Evolutionary conservation across 2,329 filamentous ascomycete genomes (phyloP), one percentile per base, ranked within the genome.

Genomic region (Phoma sp.): DNA sequence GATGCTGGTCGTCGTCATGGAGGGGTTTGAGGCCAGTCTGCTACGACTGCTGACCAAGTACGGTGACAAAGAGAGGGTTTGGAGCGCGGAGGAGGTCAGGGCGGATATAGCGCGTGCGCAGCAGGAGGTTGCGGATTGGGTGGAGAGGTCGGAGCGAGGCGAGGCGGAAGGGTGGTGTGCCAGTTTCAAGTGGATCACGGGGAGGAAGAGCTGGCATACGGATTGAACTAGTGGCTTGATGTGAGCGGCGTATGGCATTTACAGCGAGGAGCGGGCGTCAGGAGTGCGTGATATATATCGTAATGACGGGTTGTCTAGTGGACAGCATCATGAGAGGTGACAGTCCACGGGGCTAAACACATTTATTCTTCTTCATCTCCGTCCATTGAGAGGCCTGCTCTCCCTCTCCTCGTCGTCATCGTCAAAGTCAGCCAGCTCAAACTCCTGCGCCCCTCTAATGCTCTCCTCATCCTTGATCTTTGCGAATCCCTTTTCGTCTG

Each of bases 381-480:
- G 53, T 13, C 46, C 61, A 37, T 65, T 70, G 57, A 72, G 48
- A 25, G 61, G 60, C 38, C 61, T 50, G 27, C 22, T 59, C 51
- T 70, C 67, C 31, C 35, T 57, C 48, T 69, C 67, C 4, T 63
- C 69, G 33, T 68, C 66, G 1, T 61, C 62, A n/a, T 69, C 69
- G 25, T 68, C 67, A 32, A 70, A 57, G 3, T 75, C 74, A 39
- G 73, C 73, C 21, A 75, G 35, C 47, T 75, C 73, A 58, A 73
- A 78, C 38, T 73, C 73, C 22, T 61, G 63, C 6, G 60, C 66
- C 1, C 65, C 68, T 36, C 68, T 61, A 19, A 72, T 53, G 24
- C 66, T 67, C 58, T 78, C 77, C 65, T 82, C 80, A 43, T 80
- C 78, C 58, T 77, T 76, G 1, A 77, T 51, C 62, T 79, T 76